phyloP scores from a whole-genome alignment of 345 rosid genomes.

The Gossypium rotundifolium region DNA sequence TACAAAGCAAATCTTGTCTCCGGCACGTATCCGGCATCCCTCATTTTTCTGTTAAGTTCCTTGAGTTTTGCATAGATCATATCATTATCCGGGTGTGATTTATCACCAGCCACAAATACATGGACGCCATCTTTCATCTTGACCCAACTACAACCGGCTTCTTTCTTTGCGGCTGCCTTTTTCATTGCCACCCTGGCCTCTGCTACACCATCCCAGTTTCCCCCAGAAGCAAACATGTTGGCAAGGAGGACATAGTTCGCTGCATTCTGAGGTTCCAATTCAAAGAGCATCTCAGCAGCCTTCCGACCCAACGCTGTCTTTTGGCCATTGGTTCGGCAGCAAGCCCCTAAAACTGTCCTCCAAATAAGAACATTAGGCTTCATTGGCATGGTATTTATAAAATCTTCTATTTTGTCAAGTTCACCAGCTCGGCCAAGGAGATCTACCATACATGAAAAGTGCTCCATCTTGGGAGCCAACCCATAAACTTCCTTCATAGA shows the following conservation, averaged over 20 bases:
- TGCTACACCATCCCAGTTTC: constrained; percentile 75
- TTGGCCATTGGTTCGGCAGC: constrained; percentile 58
- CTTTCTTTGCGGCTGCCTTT: constrained; percentile 70
- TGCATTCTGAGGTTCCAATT: constrained; percentile 77
- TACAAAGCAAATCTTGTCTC: constrained; percentile 63
- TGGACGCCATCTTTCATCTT: constrained; percentile 90
- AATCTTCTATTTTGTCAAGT: constrained; percentile 61
- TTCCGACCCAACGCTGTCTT: constrained; percentile 60
- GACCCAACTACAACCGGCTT: constrained; percentile 96
- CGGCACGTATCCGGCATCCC: constrained; percentile 75
- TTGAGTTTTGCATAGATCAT: constrained; percentile 60
- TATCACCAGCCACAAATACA: constrained; percentile 79
- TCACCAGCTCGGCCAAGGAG: constrained; percentile 86
- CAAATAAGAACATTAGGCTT: constrained; percentile 76
- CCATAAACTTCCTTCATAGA: constrained; percentile 57
- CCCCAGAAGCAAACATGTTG: constrained; percentile 84
- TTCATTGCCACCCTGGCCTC: constrained; percentile 66
- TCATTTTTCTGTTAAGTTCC: constrained; percentile 67
- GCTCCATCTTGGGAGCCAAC: constrained; percentile 65
- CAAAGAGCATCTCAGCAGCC: constrained; percentile 73
- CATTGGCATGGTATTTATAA: constrained; percentile 61
- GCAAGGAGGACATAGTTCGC: constrained; percentile 84
- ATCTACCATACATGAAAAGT: constrained; percentile 88
- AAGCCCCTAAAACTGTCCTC: constrained; percentile 87
- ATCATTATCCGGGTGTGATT: constrained; percentile 55